phyloP scores from a whole-genome alignment of 306 rosid species.

The Ammopiptanthus mongolicus region DNA sequence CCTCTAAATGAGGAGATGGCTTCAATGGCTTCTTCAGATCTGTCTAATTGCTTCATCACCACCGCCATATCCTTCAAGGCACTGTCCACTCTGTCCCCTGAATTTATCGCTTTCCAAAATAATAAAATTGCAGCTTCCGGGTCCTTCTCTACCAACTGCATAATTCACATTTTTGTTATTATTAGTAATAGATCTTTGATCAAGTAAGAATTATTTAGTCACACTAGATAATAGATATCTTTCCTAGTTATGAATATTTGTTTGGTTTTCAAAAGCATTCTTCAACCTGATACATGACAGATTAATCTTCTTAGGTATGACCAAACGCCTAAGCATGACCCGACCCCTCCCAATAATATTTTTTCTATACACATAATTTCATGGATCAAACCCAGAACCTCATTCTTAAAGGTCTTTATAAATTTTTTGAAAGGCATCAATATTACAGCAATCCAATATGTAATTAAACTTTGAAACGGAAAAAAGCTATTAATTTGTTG shows the following conservation, averaged over 20 bases:
- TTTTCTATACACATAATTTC: no score
- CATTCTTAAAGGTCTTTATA: no score
- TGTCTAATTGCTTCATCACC: conserved; percentile 81
- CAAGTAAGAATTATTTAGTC: not conserved
- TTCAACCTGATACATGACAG: no score
- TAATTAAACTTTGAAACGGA: not conserved
- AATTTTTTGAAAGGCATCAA: not conserved
- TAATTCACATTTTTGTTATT: not conserved
- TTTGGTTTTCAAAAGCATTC: no score
- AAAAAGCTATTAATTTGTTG: not conserved
- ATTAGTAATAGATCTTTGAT: not conserved
- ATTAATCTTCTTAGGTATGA: no score
- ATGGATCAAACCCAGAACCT: no score
- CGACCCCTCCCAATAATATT: no score
- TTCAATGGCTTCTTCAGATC: conserved; percentile 89
- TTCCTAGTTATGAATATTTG: not conserved
- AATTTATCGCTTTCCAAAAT: conserved; percentile 88
- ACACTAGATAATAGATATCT: not conserved
- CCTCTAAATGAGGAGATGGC: conserved; percentile 69
- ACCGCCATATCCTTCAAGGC: conserved; percentile 94
- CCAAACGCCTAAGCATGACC: no score
- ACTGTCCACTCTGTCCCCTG: conserved; percentile 84
- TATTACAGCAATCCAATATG: not conserved
- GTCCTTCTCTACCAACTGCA: conserved; percentile 72
- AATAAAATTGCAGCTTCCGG: conserved; percentile 75